Evolutionary conservation across 306 rosid genomes (phyloP).

Genomic region (Cucurbita ficifolia): DNA sequence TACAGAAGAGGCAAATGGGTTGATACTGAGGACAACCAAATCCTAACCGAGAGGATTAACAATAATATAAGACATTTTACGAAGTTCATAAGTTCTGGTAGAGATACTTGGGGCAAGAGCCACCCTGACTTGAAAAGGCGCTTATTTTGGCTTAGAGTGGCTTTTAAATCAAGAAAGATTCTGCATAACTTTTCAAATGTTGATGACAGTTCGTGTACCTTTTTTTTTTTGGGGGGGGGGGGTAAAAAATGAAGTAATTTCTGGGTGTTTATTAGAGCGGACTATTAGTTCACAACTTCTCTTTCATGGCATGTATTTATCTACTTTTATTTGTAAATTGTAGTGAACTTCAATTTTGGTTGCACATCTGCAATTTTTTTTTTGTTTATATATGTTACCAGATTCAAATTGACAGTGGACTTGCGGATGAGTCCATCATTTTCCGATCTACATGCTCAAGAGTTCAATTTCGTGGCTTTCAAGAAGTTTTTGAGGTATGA

Average conservation of each 20-base stretch:
- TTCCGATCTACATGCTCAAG: constrained; percentile 61
- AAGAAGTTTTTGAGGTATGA: constrained; percentile 59
- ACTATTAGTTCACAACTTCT: background rate
- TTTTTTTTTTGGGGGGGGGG: background rate
- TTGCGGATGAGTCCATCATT: constrained; percentile 39
- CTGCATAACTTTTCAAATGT: background rate
- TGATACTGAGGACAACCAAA: background rate
- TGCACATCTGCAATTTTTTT: too few relatives aligned
- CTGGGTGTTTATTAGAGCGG: background rate
- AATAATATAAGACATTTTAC: background rate
- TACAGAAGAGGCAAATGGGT: background rate
- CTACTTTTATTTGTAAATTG: background rate
- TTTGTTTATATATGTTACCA: constrained; percentile 12
- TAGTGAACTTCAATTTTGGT: background rate
- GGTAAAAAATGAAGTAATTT: background rate
- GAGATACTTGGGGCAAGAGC: background rate
- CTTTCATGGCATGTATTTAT: background rate
- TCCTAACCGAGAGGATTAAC: background rate
- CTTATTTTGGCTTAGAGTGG: background rate
- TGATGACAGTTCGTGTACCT: background rate
- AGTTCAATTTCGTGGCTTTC: constrained; percentile 64
- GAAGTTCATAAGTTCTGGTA: background rate
- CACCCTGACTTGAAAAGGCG: background rate
- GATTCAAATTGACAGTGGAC: constrained; percentile 74
- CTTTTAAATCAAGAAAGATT: background rate